These are phyloP conservation scores for Mycena polygramma DNA, from an alignment of 768 basidiomycete genomes.

Conservation along the genomic window DNA sequence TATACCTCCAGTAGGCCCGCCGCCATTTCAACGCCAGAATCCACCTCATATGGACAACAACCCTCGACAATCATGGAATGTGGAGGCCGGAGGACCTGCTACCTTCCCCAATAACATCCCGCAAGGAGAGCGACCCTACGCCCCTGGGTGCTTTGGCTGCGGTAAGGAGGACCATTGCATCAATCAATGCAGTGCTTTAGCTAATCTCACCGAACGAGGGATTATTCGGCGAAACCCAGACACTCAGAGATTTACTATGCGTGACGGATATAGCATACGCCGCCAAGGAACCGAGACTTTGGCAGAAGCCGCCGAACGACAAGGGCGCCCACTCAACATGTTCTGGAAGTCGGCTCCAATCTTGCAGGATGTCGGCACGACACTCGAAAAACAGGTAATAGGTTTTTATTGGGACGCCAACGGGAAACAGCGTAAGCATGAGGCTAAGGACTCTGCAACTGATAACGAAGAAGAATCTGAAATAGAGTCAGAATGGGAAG, in stretches of 20 bases:
- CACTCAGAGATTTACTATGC: neutral
- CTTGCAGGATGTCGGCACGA: neutral
- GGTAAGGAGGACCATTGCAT: neutral
- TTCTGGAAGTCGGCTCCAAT: neutral
- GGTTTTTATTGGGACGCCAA: conserved; percentile 5
- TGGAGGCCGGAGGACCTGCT: neutral
- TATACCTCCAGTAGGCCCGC: no score
- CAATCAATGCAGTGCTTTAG: neutral
- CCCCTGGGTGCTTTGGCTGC: neutral
- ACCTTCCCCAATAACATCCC: neutral
- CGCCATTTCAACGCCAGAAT: neutral
- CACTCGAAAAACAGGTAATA: conserved; percentile 10
- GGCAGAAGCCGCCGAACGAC: neutral
- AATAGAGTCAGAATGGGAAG: no score
- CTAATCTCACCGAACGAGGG: neutral
- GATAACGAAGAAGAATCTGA: neutral
- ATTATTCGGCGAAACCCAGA: conserved; percentile 3
- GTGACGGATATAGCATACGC: neutral
- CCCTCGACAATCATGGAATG: conserved; percentile 2
- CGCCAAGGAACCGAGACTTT: neutral
- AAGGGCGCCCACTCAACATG: neutral
- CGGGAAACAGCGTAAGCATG: neutral
- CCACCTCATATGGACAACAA: neutral
- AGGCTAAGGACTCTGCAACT: no score
- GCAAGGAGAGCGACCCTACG: neutral